Percentiles rank a stretch among this genome's conserved stretches.
Evolutionary conservation across 2,329 filamentous ascomycete species (phyloP).

Genomic region (Ophiocordyceps australis): DNA sequence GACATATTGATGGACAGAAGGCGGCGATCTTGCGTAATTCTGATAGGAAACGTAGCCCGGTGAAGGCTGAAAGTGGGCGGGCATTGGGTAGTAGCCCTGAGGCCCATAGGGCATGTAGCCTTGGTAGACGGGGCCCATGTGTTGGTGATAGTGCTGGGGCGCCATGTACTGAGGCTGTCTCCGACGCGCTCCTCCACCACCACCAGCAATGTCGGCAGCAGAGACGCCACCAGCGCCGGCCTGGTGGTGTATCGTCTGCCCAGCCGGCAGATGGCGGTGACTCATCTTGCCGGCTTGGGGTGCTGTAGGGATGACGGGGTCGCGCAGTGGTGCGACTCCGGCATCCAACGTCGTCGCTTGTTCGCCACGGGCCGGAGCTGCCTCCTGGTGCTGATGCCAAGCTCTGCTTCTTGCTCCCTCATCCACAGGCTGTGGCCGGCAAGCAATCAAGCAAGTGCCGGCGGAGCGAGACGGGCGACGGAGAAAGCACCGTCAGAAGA

Average conservation of each 20-base stretch:
- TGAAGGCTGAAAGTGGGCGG: constrained; percentile 38
- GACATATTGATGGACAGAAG: constrained; percentile 34
- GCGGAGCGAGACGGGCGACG: too few relatives aligned
- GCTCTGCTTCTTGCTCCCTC: too few relatives aligned
- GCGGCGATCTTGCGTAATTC: constrained; percentile 28
- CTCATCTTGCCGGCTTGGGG: constrained; percentile 62
- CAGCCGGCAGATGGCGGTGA: constrained; percentile 59
- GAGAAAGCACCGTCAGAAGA: too few relatives aligned
- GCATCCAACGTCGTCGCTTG: too few relatives aligned
- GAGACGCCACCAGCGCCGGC: constrained; percentile 16
- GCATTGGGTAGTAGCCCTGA: constrained; percentile 31
- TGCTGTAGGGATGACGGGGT: constrained; percentile 13
- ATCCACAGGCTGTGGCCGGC: too few relatives aligned
- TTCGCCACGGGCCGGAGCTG: too few relatives aligned
- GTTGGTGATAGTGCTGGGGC: constrained; percentile 21
- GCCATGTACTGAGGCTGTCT: constrained; percentile 17
- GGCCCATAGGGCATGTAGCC: constrained; percentile 31
- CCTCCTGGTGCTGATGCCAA: too few relatives aligned
- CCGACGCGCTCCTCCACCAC: constrained; percentile 18
- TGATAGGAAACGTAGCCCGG: constrained; percentile 30
- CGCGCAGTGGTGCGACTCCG: constrained; percentile 16
- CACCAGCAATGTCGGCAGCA: constrained; percentile 15
- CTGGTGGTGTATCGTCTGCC: constrained; percentile 36
- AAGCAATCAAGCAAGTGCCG: too few relatives aligned
- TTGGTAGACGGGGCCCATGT: constrained; percentile 28